A percentile compares a stretch with the other conserved stretches of the same genome.
These are phyloP conservation scores for Aspergillus flavus DNA, from an alignment of 2,329 filamentous ascomycete species.

Conservation along the genomic window DNA sequence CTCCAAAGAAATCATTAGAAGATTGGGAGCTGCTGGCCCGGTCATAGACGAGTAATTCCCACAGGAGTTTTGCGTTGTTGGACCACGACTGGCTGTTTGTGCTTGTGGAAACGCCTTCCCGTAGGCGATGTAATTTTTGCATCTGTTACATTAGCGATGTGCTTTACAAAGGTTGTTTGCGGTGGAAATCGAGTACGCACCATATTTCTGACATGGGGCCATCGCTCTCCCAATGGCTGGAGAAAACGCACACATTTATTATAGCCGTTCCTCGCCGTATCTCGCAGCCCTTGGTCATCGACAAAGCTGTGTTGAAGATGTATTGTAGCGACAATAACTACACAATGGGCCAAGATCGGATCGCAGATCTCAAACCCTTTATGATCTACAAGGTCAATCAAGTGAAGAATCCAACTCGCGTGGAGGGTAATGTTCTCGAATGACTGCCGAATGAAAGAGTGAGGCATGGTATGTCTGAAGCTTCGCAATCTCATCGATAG, in stretches of 20 bases:
- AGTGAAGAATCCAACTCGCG: conserved; percentile 52
- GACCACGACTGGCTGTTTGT: conserved; percentile 29
- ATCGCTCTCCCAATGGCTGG: conserved; percentile 32
- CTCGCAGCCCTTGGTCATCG: conserved; percentile 32
- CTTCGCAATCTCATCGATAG: conserved; percentile 51
- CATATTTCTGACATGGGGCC: conserved; percentile 35
- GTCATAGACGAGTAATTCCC: conserved; percentile 43
- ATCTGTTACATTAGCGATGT: conserved; percentile 17
- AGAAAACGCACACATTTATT: conserved; percentile 45
- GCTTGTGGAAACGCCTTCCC: conserved; percentile 35
- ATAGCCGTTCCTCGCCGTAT: conserved; percentile 42
- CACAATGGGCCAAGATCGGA: conserved; percentile 49
- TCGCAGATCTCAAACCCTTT: conserved; percentile 48
- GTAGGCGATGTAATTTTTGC: conserved; percentile 31
- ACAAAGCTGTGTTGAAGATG: conserved; percentile 55
- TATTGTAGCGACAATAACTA: conserved; percentile 53
- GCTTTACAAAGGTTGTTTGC: not conserved
- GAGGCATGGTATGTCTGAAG: conserved; percentile 52
- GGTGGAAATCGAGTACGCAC: not conserved
- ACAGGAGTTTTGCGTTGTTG: conserved; percentile 39
- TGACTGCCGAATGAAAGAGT: conserved; percentile 54
- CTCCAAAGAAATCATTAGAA: conserved; percentile 19
- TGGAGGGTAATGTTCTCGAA: conserved; percentile 51
- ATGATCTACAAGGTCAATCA: conserved; percentile 45
- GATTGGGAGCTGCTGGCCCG: conserved; percentile 31